A percentile compares a stretch with the other conserved stretches of the same genome.
These are phyloP conservation scores for Artemisia annua DNA, from an alignment of 129 eudicot genomes.

Conservation along the genomic window DNA sequence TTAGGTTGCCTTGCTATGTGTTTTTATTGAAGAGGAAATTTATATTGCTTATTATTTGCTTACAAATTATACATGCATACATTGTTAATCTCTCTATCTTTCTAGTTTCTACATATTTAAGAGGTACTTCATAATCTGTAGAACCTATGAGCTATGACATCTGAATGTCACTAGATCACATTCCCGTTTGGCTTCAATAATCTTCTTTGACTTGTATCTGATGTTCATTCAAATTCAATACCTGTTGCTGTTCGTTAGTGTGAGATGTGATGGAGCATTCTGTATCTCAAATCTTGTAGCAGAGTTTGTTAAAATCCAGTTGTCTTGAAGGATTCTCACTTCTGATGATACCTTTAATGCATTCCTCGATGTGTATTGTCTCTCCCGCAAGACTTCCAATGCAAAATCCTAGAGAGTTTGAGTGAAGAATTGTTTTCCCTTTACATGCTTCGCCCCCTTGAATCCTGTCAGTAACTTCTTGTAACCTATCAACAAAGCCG, in stretches of 20 bases:
- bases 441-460: constrained; percentile 35
- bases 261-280: constrained; percentile 22
- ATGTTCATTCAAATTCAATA: constrained; percentile 26
- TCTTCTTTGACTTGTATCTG: constrained; percentile 9
- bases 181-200: neutral
- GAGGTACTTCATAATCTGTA: constrained; percentile 32
- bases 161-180: neutral
- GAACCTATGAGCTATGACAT: constrained; percentile 13
- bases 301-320: constrained; percentile 34
- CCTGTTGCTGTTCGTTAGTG: constrained; percentile 13
- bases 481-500: too few species aligned
- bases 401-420: constrained; percentile 56
- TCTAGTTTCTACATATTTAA: constrained; percentile 8
- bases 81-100: constrained; percentile 9
- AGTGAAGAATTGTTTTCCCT: constrained; percentile 39
- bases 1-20: neutral
- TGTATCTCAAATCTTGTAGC: constrained; percentile 24
- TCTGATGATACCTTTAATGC: constrained; percentile 43
- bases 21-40: constrained; percentile 1
- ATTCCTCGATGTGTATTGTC: constrained; percentile 36
- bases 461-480: constrained; percentile 25
- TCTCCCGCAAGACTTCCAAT: constrained; percentile 44
- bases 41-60: too few species aligned
- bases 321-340: constrained; percentile 53
- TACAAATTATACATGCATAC: constrained; percentile 13